These are phyloP conservation scores for Fraxinus angustifolia DNA, from an alignment of 305 asterid species.

Conservation along the genomic window DNA sequence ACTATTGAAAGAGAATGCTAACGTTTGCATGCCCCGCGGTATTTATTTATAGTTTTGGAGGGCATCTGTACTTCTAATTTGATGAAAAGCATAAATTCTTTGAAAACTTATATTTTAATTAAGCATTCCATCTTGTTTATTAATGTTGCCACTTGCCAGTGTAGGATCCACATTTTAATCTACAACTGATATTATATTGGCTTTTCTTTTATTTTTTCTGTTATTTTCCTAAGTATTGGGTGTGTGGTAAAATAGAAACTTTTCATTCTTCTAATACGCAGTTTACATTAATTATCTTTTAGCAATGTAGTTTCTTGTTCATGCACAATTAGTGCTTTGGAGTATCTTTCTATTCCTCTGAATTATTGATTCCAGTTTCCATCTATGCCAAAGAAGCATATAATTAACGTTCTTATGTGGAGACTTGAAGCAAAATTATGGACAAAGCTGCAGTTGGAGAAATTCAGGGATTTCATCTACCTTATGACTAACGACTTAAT, in stretches of 20 bases:
- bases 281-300: background rate
- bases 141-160: background rate
- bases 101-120: background rate
- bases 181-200: background rate
- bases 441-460: background rate
- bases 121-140: background rate
- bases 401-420: background rate
- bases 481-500: background rate
- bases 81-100: background rate
- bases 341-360: background rate
- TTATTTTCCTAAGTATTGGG: background rate
- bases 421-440: background rate
- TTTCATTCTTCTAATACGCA: background rate
- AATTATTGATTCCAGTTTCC: background rate
- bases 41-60: background rate
- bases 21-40: background rate
- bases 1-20: background rate
- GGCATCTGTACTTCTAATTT: background rate
- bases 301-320: background rate
- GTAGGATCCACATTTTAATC: background rate
- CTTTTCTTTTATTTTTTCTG: background rate
- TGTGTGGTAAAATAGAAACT: background rate
- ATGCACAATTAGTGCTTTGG: conserved; percentile 1
- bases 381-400: background rate
- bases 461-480: background rate